Base-by-base conservation (phyloP, 176 grass and related monocot genomes). In the Chrysopogon serrulatus region DNA sequence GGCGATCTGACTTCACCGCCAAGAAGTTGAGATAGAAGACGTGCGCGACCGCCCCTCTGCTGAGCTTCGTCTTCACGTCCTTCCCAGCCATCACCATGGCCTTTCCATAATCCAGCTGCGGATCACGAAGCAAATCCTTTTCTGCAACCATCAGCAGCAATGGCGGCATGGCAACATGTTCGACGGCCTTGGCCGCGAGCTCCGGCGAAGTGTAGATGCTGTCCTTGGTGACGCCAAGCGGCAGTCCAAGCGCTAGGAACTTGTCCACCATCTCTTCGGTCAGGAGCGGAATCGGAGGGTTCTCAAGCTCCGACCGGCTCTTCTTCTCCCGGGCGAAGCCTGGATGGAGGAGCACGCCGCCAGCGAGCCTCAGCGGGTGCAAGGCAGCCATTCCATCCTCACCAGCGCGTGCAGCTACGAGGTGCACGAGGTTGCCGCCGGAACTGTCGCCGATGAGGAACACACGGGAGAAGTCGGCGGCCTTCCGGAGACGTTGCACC, bases 381-480 rank as follows among this genome's bases (percentile, higher is more conserved):
- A 86, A 47, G 8, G 27, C 10, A 5, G 5, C 33, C 1, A 71
- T 16, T 4, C 70, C 37, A 12, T 61, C 62, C 47, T 48, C 45
- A 37, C 51, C 77, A 2, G 33, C 27, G 36, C 78, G 61, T 1
- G 48, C 78, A 8, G 77, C 79, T 47, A 90, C 88, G 47, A 76
- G 72, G 65, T 90, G 89, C 44, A 91, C 89, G 10, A 91, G 66
- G 74, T 81, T 87, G 30, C 80, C 85, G n/a, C n/a, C n/a, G n/a
- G n/a, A n/a, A n/a, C n/a, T n/a, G n/a, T n/a, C n/a, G n/a, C n/a
- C n/a, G n/a, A n/a, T n/a, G n/a, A n/a, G n/a, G n/a, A n/a, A n/a
- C n/a, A n/a, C n/a, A n/a, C n/a, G n/a, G n/a, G n/a, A n/a, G n/a
- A n/a, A n/a, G n/a, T n/a, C n/a, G n/a, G n/a, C n/a, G n/a, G n/a